Evolutionary conservation across 768 basidiomycete genomes (phyloP), one percentile per base, ranked within the genome.

Genomic region (Serendipita indica): DNA sequence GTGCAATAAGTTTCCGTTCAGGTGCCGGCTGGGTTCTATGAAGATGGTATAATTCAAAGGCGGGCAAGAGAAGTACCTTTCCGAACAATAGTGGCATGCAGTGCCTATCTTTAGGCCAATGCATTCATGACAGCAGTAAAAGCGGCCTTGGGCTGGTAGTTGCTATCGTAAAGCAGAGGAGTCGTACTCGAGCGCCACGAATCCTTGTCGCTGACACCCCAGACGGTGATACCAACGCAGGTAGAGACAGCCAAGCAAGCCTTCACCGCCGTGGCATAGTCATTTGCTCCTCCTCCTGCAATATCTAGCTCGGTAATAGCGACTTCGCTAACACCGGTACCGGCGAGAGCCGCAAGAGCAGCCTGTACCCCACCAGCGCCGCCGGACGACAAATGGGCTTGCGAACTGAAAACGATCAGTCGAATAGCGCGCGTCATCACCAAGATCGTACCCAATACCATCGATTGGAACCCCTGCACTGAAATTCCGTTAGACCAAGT

Each of bases 271-370:
- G 69, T 66, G 28, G 64, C 66, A 64, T 78, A 78, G 65, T 78
- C 77, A 56, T 67, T 72, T 18, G 73, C 56, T 54, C 30, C 35
- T 3, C 32, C 49, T 27, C 30, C 22, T 22, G 49, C 49, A 30
- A 77, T 77, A 62, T 75, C 73, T 34, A 77, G 70, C 60, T 75
- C 75, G 1, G 78, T 78, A 63, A 78, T 74, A 22, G 73, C 76
- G 45, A 78, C 39, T 34, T 59, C 71, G 60, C 76, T 74, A 16
- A 72, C 68, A 10, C 71, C 72, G 3, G 75, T 69, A 18, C 66
- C 62, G 5, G 76, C 73, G n/a, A 77, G 70, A 27, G 72, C 71
- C 22, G 69, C 70, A 16, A 78, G 66, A n/a, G 74, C 75, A 41
- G 69, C 72, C 60, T 72, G 70, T 5, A 67, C 71, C 49, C 74